Evolutionary conservation across 768 basidiomycete genomes (phyloP), one percentile per base, ranked within the genome.

Genomic region (Lactarius deliciosus): DNA sequence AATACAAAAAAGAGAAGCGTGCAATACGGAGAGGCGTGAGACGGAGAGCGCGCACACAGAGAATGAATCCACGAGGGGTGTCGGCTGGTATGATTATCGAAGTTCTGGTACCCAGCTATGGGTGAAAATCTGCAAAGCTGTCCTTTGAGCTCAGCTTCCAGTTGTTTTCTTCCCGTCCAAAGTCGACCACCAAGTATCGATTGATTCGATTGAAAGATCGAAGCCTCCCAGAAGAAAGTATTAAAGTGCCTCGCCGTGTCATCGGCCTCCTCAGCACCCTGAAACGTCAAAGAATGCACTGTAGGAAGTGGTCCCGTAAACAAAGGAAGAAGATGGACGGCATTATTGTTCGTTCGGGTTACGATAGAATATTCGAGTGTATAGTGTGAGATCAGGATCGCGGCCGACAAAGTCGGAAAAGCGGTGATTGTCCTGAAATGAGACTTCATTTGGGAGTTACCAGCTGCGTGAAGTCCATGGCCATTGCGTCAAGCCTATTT

Each of bases 41-140:
- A 38, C 36, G 36, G 36, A 38, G 36, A 60, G 45, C 43, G 64
- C 60, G 61, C 68, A 67, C 45, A 61, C 64, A 45, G 25, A 59
- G 53, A 3, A 36, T 36, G 34, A 36, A 36, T 36, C 34, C 10
- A 36, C 10, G 34, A 36, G 34, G 34, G 10, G 10, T 3, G 10
- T 36, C 10, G 10, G 34, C 34, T 11, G 34, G 10, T 36, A 36
- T 36, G 10, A 36, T 36, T 11, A 10, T 36, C 34, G 34, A 36
- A 9, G 34, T 36, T 10, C 16, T 43, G 41, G 18, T 7, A 45
- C 43, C 8, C 20, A 20, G 20, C 20, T 3, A 22, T 22, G n/a
- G 3, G n/a, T 11, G 10, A 47, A 47, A 47, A 47, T 47, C 45
- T 0, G 45, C 40, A 13, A 53, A 54, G 50, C 13, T 34, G 50